phyloP scores from a whole-genome alignment of 352 stramenopile genomes.

The Phytophthora sp. region DNA sequence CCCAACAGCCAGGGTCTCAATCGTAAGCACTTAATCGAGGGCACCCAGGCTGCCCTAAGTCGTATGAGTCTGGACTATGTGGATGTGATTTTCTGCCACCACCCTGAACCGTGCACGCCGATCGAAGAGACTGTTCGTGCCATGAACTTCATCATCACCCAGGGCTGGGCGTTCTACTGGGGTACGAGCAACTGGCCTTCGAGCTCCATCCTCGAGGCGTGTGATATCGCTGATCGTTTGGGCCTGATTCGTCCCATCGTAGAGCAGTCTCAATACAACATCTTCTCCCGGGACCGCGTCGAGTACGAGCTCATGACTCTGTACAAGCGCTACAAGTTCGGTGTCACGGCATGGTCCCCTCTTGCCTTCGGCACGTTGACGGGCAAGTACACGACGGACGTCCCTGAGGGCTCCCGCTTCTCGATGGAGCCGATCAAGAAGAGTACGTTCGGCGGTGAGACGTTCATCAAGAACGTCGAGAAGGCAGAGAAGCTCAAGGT shows the following conservation, averaged over 20 bases:
- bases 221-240: constrained; percentile 44
- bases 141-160: constrained; percentile 61
- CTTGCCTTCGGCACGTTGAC: constrained; percentile 58
- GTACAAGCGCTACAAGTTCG: constrained; percentile 59
- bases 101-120: constrained; percentile 50
- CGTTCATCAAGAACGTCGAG: constrained; percentile 1
- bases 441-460: background rate
- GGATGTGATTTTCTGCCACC: constrained; percentile 67
- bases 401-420: constrained; percentile 37
- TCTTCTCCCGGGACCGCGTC: constrained; percentile 52
- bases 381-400: constrained; percentile 56
- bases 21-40: constrained; percentile 53
- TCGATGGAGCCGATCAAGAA: constrained; percentile 9
- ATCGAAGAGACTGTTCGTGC: constrained; percentile 69
- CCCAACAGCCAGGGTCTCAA: constrained; percentile 39
- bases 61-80: constrained; percentile 56
- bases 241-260: constrained; percentile 40
- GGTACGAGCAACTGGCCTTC: constrained; percentile 38
- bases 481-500: constrained; percentile 17
- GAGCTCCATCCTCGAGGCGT: constrained; percentile 54
- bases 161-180: constrained; percentile 68
- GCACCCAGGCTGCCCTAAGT: constrained; percentile 44
- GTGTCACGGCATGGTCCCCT: constrained; percentile 59
- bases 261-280: constrained; percentile 69
- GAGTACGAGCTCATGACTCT: constrained; percentile 54